Conservation (phyloP, 2,329 filamentous ascomycete species). For the Colletotrichum lentis region DNA sequence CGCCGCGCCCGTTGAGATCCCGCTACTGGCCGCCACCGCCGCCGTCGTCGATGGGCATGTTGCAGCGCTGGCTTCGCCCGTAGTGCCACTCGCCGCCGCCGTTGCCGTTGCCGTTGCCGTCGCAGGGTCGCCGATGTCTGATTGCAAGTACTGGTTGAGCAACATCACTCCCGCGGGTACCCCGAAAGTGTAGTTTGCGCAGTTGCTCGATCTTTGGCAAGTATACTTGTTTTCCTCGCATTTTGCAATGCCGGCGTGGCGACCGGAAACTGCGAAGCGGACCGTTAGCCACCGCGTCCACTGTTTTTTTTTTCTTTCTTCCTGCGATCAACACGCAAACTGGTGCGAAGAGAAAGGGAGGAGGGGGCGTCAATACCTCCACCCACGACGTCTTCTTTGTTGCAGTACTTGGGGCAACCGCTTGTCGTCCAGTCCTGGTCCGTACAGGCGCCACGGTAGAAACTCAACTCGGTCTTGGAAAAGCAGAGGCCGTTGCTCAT, state of each 20-base stretch:
- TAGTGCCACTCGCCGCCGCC: background rate
- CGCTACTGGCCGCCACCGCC: background rate
- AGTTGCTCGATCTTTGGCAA: constrained; percentile 20
- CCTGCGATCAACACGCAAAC: background rate
- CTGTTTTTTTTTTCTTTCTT: background rate
- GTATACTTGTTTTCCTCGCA: constrained; percentile 15
- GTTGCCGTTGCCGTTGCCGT: background rate
- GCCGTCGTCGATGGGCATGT: constrained; percentile 3
- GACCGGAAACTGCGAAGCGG: constrained; percentile 4
- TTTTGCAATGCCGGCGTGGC: background rate
- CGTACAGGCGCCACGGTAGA: constrained; percentile 33
- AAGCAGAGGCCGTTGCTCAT: constrained; percentile 37
- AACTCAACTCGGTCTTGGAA: constrained; percentile 25
- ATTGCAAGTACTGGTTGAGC: constrained; percentile 19
- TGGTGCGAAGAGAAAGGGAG: too few species aligned
- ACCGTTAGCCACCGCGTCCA: background rate
- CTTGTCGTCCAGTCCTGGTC: constrained; percentile 10
- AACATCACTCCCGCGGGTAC: constrained; percentile 16
- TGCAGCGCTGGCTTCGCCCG: background rate
- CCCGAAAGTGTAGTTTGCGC: constrained; percentile 22
- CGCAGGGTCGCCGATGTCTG: constrained; percentile 7
- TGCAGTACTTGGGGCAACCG: constrained; percentile 30
- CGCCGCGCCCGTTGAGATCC: constrained; percentile 30
- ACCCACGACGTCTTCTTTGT: constrained; percentile 4
- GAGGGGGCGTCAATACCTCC: background rate